These are phyloP conservation scores for Lactifluus pinguis DNA, from an alignment of 768 basidiomycete genomes.

Conservation along the genomic window DNA sequence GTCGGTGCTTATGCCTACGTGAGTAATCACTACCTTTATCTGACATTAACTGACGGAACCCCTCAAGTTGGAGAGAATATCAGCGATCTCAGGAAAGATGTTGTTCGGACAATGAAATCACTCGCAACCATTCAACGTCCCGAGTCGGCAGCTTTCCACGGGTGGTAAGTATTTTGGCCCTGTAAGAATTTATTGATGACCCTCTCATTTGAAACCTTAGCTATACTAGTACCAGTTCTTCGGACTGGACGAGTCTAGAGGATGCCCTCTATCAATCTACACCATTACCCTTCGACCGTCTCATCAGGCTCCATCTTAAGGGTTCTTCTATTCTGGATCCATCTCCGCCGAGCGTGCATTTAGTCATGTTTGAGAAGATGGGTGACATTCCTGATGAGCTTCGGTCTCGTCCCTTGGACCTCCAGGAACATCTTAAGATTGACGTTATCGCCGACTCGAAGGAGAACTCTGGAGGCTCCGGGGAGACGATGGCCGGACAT, in stretches of 20 bases:
- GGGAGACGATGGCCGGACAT: neutral
- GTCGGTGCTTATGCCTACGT: conserved; percentile 7
- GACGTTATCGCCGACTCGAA: neutral
- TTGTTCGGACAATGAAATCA: neutral
- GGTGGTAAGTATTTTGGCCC: neutral
- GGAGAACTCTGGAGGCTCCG: neutral
- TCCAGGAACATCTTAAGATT: neutral
- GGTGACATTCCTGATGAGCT: neutral
- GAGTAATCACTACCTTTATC: neutral
- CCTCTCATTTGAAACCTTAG: neutral
- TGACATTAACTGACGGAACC: neutral
- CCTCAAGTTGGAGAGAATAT: conserved; percentile 4
- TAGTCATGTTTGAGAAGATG: neutral
- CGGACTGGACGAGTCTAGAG: neutral
- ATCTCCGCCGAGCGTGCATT: neutral
- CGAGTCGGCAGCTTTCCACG: neutral
- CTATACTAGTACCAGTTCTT: neutral
- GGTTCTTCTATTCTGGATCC: neutral
- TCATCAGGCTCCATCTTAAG: neutral
- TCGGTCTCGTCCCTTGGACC: neutral
- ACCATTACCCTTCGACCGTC: neutral
- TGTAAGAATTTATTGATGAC: neutral
- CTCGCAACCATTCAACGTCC: neutral
- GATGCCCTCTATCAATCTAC: conserved; percentile 4
- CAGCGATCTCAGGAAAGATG: neutral